These are phyloP conservation scores for Xerocomus nothofagi DNA, from an alignment of 1,284 basidiomycete species.

Conservation along the genomic window DNA sequence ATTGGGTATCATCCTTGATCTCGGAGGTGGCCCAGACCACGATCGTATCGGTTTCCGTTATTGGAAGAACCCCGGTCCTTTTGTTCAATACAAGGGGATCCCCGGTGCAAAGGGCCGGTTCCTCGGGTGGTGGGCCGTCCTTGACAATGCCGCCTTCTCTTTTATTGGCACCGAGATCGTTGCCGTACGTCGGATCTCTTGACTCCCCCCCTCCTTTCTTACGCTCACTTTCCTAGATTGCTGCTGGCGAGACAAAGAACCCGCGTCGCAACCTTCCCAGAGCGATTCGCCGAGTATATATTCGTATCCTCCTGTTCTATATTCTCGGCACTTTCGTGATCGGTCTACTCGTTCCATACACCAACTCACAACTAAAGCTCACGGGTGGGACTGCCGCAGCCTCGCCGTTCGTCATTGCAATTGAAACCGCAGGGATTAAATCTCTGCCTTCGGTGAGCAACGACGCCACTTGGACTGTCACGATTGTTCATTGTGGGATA, in stretches of 20 bases:
- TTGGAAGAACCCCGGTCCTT: constrained; percentile 58
- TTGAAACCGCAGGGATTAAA: constrained; percentile 61
- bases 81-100: constrained; percentile 45
- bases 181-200: constrained; percentile 50
- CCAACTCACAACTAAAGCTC: constrained; percentile 49
- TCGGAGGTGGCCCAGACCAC: constrained; percentile 57
- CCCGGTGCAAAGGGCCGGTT: constrained; percentile 51
- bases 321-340: constrained; percentile 52
- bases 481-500: constrained; percentile 36
- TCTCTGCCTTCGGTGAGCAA: constrained; percentile 49
- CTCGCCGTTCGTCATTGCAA: constrained; percentile 73
- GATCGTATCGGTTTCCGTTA: constrained; percentile 52
- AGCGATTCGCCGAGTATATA: constrained; percentile 66
- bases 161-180: constrained; percentile 79
- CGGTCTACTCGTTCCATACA: constrained; percentile 63
- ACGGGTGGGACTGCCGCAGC: constrained; percentile 50
- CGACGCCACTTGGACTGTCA: not conserved
- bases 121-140: constrained; percentile 54
- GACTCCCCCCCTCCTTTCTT: not conserved
- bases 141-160: constrained; percentile 67
- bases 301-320: constrained; percentile 71
- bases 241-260: constrained; percentile 62
- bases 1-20: constrained; percentile 49
- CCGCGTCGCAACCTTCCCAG: constrained; percentile 54
- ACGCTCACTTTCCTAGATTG: constrained; percentile 43